These are phyloP conservation scores for Paramecium biaurelia DNA, from an alignment of 73 alveolate genomes.

Conservation along the genomic window DNA sequence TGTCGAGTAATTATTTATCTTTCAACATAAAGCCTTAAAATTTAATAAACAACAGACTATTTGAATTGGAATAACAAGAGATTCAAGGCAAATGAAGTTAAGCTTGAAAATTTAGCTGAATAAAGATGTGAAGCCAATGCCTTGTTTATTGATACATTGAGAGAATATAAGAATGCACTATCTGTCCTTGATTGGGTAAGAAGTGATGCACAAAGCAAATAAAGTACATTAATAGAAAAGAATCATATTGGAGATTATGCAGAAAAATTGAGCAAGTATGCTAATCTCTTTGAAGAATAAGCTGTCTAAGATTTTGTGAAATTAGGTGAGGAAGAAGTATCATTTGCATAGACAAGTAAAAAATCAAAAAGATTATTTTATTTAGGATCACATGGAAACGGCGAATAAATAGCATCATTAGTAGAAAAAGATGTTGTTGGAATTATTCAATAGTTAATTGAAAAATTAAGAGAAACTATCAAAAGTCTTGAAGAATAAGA, in stretches of 20 bases:
- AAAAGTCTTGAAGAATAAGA: constrained; percentile 36
- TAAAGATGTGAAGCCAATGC: constrained; percentile 48
- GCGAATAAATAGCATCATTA: constrained; percentile 23
- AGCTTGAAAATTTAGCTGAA: constrained; percentile 40
- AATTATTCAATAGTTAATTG: constrained; percentile 5
- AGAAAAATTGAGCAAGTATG: constrained; percentile 10
- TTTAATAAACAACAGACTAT: constrained; percentile 4
- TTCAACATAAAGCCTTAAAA: background rate
- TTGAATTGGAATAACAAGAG: constrained; percentile 39
- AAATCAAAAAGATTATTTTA: background rate
- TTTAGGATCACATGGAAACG: background rate
- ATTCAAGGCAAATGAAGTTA: constrained; percentile 19
- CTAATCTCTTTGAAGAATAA: constrained; percentile 32
- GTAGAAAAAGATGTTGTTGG: constrained; percentile 9
- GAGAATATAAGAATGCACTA: constrained; percentile 45
- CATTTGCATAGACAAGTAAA: background rate
- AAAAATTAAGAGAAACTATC: constrained; percentile 31
- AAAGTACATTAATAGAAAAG: background rate
- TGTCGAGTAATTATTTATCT: background rate
- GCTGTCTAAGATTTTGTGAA: constrained; percentile 41
- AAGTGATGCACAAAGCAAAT: constrained; percentile 29
- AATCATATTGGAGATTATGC: constrained; percentile 20
- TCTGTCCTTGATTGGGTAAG: constrained; percentile 33
- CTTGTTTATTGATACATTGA: constrained; percentile 1
- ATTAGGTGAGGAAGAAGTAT: background rate